phyloP scores from a whole-genome alignment of 495 filamentous ascomycete genomes.

The Aspergillus bertholletiae region DNA sequence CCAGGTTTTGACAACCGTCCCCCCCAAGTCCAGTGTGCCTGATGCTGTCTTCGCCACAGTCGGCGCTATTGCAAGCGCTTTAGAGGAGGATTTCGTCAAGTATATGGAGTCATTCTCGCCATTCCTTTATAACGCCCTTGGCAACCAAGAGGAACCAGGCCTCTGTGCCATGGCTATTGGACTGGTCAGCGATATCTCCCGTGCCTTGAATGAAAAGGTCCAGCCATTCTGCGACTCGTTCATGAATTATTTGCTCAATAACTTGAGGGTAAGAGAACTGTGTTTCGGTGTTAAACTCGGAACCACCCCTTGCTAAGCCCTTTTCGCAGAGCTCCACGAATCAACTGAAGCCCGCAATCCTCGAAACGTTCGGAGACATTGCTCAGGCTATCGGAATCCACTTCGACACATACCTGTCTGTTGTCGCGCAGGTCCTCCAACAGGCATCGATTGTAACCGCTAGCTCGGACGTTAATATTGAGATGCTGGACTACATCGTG shows the following conservation, averaged over 20 bases:
- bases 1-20: slow-evolving; percentile 71
- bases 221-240: slow-evolving; percentile 94
- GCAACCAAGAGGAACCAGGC: slow-evolving; percentile 90
- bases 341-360: slow-evolving; percentile 95
- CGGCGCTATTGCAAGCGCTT: slow-evolving; percentile 76
- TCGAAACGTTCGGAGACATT: slow-evolving; percentile 97
- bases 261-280: slow-evolving; percentile 69
- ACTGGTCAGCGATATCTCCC: slow-evolving; percentile 90
- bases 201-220: slow-evolving; percentile 81
- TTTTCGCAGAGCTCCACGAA: slow-evolving; percentile 61
- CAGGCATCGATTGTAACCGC: slow-evolving; percentile 81
- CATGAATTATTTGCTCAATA: slow-evolving; percentile 94
- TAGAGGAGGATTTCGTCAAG: slow-evolving; percentile 88
- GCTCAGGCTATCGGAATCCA: slow-evolving; percentile 90
- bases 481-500: slow-evolving; percentile 94
- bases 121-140: slow-evolving; percentile 87
- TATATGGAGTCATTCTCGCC: slow-evolving; percentile 95
- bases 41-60: slow-evolving; percentile 89
- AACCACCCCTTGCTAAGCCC: slow-evolving; percentile 53
- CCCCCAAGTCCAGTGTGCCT: slow-evolving; percentile 87
- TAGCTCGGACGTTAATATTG: slow-evolving; percentile 66
- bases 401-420: slow-evolving; percentile 87
- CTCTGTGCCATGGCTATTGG: slow-evolving; percentile 97
- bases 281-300: too few species aligned
- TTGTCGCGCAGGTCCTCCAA: slow-evolving; percentile 90